A percentile compares a stretch with the other conserved stretches of the same genome.
phyloP scores from a whole-genome alignment of 345 rosid species.

The Carallia brachiata region DNA sequence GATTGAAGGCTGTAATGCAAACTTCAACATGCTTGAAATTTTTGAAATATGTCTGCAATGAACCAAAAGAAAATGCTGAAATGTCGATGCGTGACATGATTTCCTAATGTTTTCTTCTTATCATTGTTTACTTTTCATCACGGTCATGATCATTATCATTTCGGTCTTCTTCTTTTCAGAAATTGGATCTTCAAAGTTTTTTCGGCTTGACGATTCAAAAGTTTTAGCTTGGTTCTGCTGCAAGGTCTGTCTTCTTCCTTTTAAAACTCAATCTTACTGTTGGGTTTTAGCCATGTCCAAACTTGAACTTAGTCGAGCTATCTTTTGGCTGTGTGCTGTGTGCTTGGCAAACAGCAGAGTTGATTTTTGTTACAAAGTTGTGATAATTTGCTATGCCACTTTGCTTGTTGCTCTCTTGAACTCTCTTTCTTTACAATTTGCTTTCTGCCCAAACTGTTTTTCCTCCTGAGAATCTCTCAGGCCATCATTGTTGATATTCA shows the following conservation, averaged over 20 bases:
- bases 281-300: neutral
- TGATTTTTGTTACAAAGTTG: neutral
- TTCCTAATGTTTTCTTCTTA: no score
- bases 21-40: no score
- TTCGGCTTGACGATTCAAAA: slow-evolving; percentile 78
- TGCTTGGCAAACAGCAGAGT: neutral
- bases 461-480: neutral
- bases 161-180: slow-evolving; percentile 41
- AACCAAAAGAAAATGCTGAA: no score
- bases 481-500: neutral
- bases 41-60: no score
- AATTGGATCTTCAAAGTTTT: slow-evolving; percentile 71
- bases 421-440: neutral
- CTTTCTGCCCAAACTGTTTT: neutral
- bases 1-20: no score
- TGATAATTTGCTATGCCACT: neutral
- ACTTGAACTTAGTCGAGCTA: neutral
- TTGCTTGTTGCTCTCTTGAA: neutral
- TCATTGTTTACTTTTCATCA: no score
- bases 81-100: no score
- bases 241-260: slow-evolving; percentile 52
- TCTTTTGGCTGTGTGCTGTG: slow-evolving; percentile 11
- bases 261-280: neutral
- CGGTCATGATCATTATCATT: neutral
- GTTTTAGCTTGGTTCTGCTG: slow-evolving; percentile 70